Evolutionary conservation across 108 stramenopile genomes (phyloP).

Genomic region (Conticribra guillardii): DNA sequence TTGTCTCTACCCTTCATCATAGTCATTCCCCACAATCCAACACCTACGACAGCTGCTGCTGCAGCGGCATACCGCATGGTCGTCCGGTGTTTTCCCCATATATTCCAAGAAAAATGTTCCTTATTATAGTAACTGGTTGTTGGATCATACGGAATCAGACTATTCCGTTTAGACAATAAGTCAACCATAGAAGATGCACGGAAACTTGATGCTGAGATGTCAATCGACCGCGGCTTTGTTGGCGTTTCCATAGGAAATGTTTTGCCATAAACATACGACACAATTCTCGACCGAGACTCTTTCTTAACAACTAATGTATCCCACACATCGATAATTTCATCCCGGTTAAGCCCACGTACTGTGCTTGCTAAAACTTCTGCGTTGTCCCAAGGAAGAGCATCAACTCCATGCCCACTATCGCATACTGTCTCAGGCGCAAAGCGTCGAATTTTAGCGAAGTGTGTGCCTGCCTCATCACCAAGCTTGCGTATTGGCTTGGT

Average conservation of each 20-base stretch:
- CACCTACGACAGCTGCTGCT: slow-evolving; percentile 35
- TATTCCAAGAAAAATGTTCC: neutral
- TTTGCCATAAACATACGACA: slow-evolving; percentile 80
- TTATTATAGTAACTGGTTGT: slow-evolving; percentile 12
- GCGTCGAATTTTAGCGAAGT: slow-evolving; percentile 64
- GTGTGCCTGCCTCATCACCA: slow-evolving; percentile 57
- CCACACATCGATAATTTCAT: slow-evolving; percentile 59
- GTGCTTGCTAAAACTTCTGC: slow-evolving; percentile 59
- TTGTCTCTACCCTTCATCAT: slow-evolving; percentile 16
- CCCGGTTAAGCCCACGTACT: slow-evolving; percentile 54
- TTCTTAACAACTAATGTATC: slow-evolving; percentile 62
- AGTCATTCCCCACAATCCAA: slow-evolving; percentile 17
- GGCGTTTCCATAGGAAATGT: slow-evolving; percentile 65
- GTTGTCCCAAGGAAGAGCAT: slow-evolving; percentile 69
- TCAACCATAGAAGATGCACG: slow-evolving; percentile 18
- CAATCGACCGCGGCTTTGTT: neutral
- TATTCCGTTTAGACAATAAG: slow-evolving; percentile 30
- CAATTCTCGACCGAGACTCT: slow-evolving; percentile 60
- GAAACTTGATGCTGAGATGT: neutral
- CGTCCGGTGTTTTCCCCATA: slow-evolving; percentile 29
- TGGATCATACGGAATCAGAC: slow-evolving; percentile 44
- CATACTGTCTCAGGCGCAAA: slow-evolving; percentile 73
- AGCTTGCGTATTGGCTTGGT: slow-evolving; percentile 83
- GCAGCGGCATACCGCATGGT: slow-evolving; percentile 31
- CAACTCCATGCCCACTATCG: slow-evolving; percentile 6